phyloP scores from a whole-genome alignment of 495 filamentous ascomycete species.

The Xylona heveae region DNA sequence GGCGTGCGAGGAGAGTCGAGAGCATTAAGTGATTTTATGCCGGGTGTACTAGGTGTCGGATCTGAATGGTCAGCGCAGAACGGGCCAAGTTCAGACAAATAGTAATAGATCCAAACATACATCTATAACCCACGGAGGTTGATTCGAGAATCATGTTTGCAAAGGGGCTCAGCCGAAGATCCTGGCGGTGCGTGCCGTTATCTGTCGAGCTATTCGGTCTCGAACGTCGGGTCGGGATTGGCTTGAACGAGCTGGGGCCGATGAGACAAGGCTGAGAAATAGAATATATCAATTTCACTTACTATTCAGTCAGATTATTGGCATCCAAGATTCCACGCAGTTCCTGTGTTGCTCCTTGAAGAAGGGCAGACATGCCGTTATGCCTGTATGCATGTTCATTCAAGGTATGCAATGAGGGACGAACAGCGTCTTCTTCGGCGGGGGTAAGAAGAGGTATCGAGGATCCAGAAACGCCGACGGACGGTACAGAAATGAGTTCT shows the following conservation, averaged over 20 bases:
- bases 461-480: slow-evolving; percentile 16
- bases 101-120: slow-evolving; percentile 15
- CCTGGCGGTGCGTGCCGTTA: too few relatives aligned
- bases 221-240: slow-evolving; percentile 3
- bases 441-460: not conserved
- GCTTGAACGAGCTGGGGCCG: slow-evolving; percentile 7
- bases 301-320: slow-evolving; percentile 53
- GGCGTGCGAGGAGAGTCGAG: too few relatives aligned
- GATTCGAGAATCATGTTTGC: slow-evolving; percentile 34
- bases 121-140: slow-evolving; percentile 31
- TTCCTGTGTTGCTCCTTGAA: slow-evolving; percentile 27
- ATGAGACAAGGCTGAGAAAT: slow-evolving; percentile 8
- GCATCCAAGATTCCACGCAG: slow-evolving; percentile 48
- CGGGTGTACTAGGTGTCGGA: slow-evolving; percentile 2
- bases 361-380: slow-evolving; percentile 9
- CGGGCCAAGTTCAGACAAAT: not conserved
- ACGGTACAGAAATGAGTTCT: slow-evolving; percentile 57
- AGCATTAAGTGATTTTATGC: too few relatives aligned
- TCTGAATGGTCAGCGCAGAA: not conserved
- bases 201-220: slow-evolving; percentile 10
- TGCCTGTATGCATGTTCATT: slow-evolving; percentile 24
- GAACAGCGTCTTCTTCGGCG: slow-evolving; percentile 16
- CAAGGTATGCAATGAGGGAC: slow-evolving; percentile 24
- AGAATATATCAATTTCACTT: slow-evolving; percentile 14
- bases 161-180: slow-evolving; percentile 31